phyloP scores from a whole-genome alignment of 2,329 filamentous ascomycete genomes.

The Pseudogymnoascus sp. region DNA sequence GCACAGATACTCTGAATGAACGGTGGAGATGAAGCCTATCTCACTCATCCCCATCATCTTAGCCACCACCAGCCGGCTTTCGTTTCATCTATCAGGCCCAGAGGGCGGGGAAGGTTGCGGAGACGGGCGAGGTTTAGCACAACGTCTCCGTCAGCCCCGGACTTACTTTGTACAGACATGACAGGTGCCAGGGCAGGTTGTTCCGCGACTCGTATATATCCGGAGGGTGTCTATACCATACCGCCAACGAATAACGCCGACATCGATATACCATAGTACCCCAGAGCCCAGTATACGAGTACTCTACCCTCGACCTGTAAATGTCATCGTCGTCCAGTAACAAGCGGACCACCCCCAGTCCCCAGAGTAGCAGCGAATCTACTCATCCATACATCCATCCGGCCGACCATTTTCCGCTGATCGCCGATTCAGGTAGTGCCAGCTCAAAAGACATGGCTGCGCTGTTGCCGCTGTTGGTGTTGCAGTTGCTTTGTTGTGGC shows the following conservation, averaged over 20 bases:
- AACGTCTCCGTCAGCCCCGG: background rate
- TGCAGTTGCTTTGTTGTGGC: background rate
- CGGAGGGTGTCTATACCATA: background rate
- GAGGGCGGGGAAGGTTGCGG: background rate
- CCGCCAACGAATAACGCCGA: conserved; percentile 1
- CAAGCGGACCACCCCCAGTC: background rate
- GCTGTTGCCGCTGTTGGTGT: background rate
- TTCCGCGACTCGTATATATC: background rate
- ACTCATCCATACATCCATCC: background rate
- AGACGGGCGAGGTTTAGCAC: background rate
- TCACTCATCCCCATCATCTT: background rate
- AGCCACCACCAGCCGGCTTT: background rate
- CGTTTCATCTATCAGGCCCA: background rate
- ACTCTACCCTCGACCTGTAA: background rate
- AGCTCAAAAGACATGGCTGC: background rate
- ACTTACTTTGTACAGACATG: background rate
- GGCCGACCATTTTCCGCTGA: background rate
- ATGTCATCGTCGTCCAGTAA: background rate
- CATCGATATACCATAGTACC: background rate
- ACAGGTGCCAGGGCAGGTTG: background rate
- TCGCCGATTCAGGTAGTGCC: background rate
- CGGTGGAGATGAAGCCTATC: background rate
- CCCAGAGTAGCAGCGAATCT: background rate
- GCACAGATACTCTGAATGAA: background rate
- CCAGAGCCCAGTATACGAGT: background rate